Percentiles rank a stretch among this genome's conserved stretches.
phyloP scores from a whole-genome alignment of 768 basidiomycete genomes.

The Leccinum subgranulosum region DNA sequence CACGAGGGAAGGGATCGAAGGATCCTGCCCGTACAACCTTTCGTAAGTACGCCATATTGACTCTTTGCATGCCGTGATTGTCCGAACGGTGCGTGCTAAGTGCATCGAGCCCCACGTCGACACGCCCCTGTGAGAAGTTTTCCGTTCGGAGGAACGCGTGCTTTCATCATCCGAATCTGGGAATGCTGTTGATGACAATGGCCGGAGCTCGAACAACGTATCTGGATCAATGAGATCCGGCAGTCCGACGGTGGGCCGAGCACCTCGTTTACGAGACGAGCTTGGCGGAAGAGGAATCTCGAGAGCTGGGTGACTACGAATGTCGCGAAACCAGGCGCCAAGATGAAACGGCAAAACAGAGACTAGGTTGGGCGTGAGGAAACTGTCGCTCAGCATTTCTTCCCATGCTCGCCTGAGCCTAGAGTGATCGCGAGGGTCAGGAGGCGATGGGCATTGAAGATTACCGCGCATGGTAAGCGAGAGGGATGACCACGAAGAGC shows the following conservation, averaged over 20 bases:
- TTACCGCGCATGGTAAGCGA: constrained; percentile 18
- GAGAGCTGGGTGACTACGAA: constrained; percentile 46
- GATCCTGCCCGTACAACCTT: constrained; percentile 39
- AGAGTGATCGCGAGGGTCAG: constrained; percentile 59
- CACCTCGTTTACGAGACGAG: constrained; percentile 29
- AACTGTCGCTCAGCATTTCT: constrained; percentile 57
- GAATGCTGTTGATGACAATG: constrained; percentile 18
- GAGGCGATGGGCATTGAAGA: constrained; percentile 15
- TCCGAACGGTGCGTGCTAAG: constrained; percentile 55
- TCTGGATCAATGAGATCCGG: constrained; percentile 28
- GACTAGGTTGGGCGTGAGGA: constrained; percentile 51
- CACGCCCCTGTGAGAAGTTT: constrained; percentile 29
- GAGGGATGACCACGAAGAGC: constrained; percentile 21
- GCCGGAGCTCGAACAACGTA: constrained; percentile 30
- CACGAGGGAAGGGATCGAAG: constrained; percentile 37
- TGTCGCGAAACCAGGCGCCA: constrained; percentile 51
- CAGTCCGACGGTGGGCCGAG: constrained; percentile 14
- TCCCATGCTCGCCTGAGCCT: constrained; percentile 64
- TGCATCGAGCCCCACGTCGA: constrained; percentile 60
- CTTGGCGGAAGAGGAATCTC: constrained; percentile 57
- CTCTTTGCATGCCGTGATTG: constrained; percentile 63
- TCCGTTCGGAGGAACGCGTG: constrained; percentile 8
- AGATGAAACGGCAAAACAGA: constrained; percentile 69
- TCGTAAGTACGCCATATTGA: constrained; percentile 66
- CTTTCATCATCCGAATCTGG: constrained; percentile 29